phyloP scores from a whole-genome alignment of 1,284 basidiomycete species.

The Stygiomarasmius scandens region DNA sequence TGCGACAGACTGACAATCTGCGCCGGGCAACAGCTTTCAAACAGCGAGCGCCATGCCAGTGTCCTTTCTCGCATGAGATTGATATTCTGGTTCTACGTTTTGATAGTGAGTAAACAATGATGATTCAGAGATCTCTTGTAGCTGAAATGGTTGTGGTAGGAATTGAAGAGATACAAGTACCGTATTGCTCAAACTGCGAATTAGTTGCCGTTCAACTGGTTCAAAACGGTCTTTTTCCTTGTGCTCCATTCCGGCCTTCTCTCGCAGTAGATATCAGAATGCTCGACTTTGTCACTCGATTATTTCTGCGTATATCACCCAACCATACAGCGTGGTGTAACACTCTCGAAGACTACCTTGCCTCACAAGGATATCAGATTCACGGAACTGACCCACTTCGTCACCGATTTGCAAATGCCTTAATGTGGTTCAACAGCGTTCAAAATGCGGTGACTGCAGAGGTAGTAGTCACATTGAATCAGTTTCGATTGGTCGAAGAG shows the following conservation, averaged over 20 bases:
- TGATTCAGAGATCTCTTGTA: no score
- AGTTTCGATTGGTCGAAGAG: no score
- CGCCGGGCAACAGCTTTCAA: no score
- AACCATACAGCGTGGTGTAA: conserved; percentile 9
- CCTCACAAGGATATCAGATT: conserved; percentile 4
- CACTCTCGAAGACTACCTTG: conserved; percentile 8
- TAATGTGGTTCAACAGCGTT: conserved; percentile 35
- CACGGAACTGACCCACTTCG: conserved; percentile 1
- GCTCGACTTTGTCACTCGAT: conserved; percentile 6
- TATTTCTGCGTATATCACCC: conserved; percentile 11
- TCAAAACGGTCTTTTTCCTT: conserved; percentile 9
- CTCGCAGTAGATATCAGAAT: conserved; percentile 12
- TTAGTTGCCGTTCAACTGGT: conserved; percentile 6
- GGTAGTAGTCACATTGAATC: no score
- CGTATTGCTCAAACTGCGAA: not conserved
- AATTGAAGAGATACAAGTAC: no score
- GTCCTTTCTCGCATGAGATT: no score
- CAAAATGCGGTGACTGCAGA: not conserved
- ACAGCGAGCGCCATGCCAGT: no score
- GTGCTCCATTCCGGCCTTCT: conserved; percentile 6
- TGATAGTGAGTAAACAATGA: no score
- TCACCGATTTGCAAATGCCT: conserved; percentile 4
- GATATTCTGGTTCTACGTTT: no score
- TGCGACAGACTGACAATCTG: no score
- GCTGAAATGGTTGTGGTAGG: no score